Evolutionary conservation across 495 filamentous ascomycete species (phyloP).

Genomic region (Polyplosphaeria fusca): DNA sequence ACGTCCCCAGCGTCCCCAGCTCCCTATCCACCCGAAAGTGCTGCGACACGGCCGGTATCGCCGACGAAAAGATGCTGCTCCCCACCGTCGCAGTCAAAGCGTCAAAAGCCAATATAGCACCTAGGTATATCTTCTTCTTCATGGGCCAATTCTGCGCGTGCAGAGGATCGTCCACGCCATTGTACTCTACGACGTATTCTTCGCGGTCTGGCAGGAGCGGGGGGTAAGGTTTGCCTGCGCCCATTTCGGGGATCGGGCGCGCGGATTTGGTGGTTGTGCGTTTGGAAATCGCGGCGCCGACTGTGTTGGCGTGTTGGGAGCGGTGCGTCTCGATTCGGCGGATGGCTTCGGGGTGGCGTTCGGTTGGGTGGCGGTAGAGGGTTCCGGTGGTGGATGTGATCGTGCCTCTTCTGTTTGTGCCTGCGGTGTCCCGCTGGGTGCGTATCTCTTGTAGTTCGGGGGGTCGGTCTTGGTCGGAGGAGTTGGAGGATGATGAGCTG

Average conservation of each 20-base stretch:
- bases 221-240: constrained; percentile 43
- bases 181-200: constrained; percentile 54
- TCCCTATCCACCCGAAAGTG: constrained; percentile 13
- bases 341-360: constrained; percentile 21
- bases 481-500: background rate
- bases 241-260: constrained; percentile 31
- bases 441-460: constrained; percentile 3
- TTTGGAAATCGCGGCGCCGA: background rate
- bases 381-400: background rate
- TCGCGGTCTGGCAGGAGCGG: constrained; percentile 37
- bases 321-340: constrained; percentile 23
- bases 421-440: background rate
- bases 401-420: background rate
- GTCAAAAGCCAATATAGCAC: constrained; percentile 38
- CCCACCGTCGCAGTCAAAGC: constrained; percentile 37
- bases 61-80: constrained; percentile 31
- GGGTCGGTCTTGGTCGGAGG: background rate
- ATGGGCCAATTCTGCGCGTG: constrained; percentile 55
- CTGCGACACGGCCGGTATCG: background rate
- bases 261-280: background rate
- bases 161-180: constrained; percentile 49
- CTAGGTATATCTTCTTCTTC: constrained; percentile 42
- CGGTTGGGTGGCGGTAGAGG: constrained; percentile 17
- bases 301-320: constrained; percentile 10
- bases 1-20: constrained; percentile 35